Evolutionary conservation across 2,329 filamentous ascomycete genomes (phyloP).

Genomic region (Diaporthe helianthi): DNA sequence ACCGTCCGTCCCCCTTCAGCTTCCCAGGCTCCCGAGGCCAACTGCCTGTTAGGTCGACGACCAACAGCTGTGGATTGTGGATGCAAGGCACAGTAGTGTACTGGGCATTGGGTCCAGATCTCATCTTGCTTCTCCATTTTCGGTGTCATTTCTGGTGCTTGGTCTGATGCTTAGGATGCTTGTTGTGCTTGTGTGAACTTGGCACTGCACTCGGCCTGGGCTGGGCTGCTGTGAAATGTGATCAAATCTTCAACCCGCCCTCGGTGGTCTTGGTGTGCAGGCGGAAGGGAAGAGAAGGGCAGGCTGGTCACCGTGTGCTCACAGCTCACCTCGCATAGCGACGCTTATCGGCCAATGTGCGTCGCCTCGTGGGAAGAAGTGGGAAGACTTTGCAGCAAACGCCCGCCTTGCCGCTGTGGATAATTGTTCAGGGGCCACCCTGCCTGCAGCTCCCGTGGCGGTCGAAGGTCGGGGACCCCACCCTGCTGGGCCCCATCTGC

Average conservation of each 20-base stretch:
- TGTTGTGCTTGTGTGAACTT: conserved; percentile 20
- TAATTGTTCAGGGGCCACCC: conserved; percentile 23
- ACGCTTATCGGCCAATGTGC: conserved; percentile 25
- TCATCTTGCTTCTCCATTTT: conserved; percentile 2
- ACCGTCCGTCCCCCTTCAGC: conserved; percentile 15
- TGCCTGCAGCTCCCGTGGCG: conserved; percentile 21
- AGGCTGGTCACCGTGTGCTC: neutral
- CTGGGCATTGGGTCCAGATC: neutral
- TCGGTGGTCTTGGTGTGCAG: neutral
- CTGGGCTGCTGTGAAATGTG: conserved; percentile 15
- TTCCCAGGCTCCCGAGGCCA: conserved; percentile 14
- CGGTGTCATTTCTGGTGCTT: neutral
- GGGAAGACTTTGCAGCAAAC: conserved; percentile 22
- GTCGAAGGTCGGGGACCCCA: conserved; percentile 25
- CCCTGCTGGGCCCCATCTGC: conserved; percentile 1
- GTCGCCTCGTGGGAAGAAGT: conserved; percentile 23
- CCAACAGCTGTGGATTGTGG: conserved; percentile 8
- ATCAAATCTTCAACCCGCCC: neutral
- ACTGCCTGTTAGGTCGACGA: neutral
- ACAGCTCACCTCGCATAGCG: conserved; percentile 7
- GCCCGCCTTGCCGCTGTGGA: conserved; percentile 19
- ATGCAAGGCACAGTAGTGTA: neutral
- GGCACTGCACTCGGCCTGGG: conserved; percentile 8
- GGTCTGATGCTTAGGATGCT: conserved; percentile 13
- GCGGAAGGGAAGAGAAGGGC: no score